Base-by-base conservation (phyloP, 805 yeast genomes). In the Starmerella potacharoeniae region DNA sequence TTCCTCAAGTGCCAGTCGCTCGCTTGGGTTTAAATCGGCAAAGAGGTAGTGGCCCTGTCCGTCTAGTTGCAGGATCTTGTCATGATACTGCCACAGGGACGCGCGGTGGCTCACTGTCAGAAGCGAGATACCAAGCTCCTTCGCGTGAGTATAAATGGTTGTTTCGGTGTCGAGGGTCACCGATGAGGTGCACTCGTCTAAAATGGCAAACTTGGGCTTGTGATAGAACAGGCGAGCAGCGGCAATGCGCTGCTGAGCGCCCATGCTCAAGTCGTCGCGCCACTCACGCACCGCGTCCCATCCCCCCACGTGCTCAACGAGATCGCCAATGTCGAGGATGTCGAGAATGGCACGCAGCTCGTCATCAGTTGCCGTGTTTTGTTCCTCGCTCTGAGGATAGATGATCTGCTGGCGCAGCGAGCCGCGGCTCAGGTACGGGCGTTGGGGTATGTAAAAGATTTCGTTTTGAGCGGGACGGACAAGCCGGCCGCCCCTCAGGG, bases 111-210 rank as follows among this genome's bases (percentile, higher is more conserved):
- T 93, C 9, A 90, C 97, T 0, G 96, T 87, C 40, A 90, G 72
- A 17, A 90, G 77, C 0, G 96, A 85, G 55, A 89, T 88, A 0
- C 87, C 86, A 58, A 86, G 73, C 16, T 76, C 73, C 66, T 84
- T 86, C 0, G 96, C 96, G 64, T 84, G 84, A 51, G 80, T 70
- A 65, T 90, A 90, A 86, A 91, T 89, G 63, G 83, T 81, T 58
- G 84, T 87, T 67, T 90, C 97, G 80, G 89, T 83, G 57, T 84
- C 86, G 10, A 93, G 86, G 0, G 96, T 83, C 2, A 90, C 95
- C 1, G 95, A 91, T 4, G 96, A 87, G 0, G 97, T 90, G 69
- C 96, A 90, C 72, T 90, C 97, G 71, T 90, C 97, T 60, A 90
- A 73, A 30, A 90, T 95, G 0, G 97, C 97, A 75, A 89, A 90